Evolutionary conservation across 257 asterid species (phyloP).

Genomic region (Solanum chiquidenum): DNA sequence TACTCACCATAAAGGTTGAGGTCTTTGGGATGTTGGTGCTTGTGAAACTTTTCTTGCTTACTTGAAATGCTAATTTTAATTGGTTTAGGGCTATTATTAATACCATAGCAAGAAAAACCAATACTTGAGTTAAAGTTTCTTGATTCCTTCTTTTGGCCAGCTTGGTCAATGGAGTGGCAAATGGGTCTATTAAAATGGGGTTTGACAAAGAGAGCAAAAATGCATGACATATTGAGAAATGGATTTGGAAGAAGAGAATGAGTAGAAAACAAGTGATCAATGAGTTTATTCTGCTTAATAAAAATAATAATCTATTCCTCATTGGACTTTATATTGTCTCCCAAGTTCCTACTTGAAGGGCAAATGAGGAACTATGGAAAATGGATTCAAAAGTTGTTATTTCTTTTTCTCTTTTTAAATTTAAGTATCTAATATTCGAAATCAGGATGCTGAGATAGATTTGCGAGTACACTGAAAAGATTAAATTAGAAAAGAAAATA

Average conservation of each 20-base stretch:
- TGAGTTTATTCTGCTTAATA: not conserved
- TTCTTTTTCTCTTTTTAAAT: not conserved
- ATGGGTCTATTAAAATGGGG: conserved; percentile 22
- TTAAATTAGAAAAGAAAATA: not conserved
- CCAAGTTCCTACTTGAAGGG: not conserved
- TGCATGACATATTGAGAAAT: not conserved
- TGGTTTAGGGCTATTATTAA: not conserved
- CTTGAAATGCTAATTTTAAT: not conserved
- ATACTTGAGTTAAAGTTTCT: not conserved
- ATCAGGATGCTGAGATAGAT: not conserved
- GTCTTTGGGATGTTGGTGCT: not conserved
- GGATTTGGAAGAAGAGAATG: not conserved
- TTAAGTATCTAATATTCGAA: not conserved
- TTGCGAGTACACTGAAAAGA: not conserved
- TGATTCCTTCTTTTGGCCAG: not conserved
- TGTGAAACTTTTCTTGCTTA: not conserved
- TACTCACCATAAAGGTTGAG: not conserved
- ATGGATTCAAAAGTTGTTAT: not conserved
- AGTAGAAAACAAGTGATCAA: not conserved
- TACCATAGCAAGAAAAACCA: not conserved
- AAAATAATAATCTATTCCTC: not conserved
- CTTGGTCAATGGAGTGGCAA: conserved; percentile 51
- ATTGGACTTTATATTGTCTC: not conserved
- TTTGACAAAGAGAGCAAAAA: not conserved
- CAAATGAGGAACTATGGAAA: not conserved